Conservation (phyloP, 1,284 basidiomycete genomes). For the Papiliotrema nemorosa region DNA sequence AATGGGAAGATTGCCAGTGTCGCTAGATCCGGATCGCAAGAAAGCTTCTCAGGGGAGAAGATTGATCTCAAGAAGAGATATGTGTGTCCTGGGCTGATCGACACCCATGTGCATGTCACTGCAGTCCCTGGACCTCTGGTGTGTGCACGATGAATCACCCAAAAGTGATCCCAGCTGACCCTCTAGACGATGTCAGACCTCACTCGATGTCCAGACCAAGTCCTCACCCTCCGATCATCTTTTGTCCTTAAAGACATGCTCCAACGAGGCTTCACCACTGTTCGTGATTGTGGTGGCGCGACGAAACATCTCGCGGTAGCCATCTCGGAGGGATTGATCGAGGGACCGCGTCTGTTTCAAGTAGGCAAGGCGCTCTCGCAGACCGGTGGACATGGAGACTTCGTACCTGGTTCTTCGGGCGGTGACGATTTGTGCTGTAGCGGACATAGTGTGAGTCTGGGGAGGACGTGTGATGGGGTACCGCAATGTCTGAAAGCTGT, state of each 20-base stretch:
- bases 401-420: conserved; percentile 32
- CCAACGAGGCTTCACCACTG: background rate
- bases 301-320: conserved; percentile 51
- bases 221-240: conserved; percentile 48
- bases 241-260: conserved; percentile 6
- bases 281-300: conserved; percentile 55
- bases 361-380: conserved; percentile 54
- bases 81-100: conserved; percentile 49
- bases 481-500: conserved; percentile 48
- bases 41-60: background rate
- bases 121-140: conserved; percentile 39
- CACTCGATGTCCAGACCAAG: conserved; percentile 42
- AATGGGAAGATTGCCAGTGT: too few species aligned
- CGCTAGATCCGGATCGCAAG: too few species aligned
- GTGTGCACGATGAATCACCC: too few species aligned
- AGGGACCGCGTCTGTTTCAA: conserved; percentile 52
- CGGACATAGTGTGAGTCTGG: conserved; percentile 27
- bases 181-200: conserved; percentile 49
- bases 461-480: background rate
- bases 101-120: conserved; percentile 54
- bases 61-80: conserved; percentile 49
- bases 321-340: conserved; percentile 51
- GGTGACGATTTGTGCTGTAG: conserved; percentile 47
- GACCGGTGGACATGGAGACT: conserved; percentile 54
- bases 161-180: conserved; percentile 6